phyloP scores from a whole-genome alignment of 805 yeast genomes.

The Sungouiella thailandica region DNA sequence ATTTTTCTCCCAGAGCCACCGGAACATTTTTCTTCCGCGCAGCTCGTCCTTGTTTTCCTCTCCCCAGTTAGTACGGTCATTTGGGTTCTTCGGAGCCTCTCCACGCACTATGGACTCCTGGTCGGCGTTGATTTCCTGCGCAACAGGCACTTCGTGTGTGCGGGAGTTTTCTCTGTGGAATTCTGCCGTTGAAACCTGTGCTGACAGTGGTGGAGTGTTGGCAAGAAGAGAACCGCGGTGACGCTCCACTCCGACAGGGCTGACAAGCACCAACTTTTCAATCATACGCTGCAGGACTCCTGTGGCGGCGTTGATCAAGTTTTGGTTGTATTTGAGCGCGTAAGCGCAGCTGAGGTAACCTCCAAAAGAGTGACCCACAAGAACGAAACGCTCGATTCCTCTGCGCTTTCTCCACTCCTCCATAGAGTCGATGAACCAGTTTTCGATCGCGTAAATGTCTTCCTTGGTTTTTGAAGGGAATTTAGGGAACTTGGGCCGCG shows the following conservation, averaged over 20 bases:
- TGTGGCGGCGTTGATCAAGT: conserved; percentile 12
- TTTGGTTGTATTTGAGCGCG: conserved; percentile 35
- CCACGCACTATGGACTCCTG: conserved; percentile 28
- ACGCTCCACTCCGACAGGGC: conserved; percentile 43
- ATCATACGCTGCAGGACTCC: conserved; percentile 21
- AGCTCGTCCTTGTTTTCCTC: conserved; percentile 10
- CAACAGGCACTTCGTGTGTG: conserved; percentile 9
- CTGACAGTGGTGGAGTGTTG: conserved; percentile 8
- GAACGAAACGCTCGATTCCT: conserved; percentile 28
- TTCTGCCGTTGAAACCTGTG: conserved; percentile 8
- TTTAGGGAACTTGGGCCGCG: conserved; percentile 46
- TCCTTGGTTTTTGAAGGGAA: conserved; percentile 25
- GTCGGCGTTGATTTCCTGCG: conserved; percentile 17
- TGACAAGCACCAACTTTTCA: conserved; percentile 34
- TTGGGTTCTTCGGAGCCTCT: not conserved
- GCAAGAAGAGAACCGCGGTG: conserved; percentile 26
- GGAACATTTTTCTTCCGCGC: conserved; percentile 27
- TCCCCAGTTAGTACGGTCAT: too few species aligned
- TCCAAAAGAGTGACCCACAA: conserved; percentile 43
- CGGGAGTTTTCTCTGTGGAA: conserved; percentile 13
- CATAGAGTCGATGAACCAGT: conserved; percentile 40
- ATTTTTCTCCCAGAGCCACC: conserved; percentile 48
- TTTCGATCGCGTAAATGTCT: conserved; percentile 33
- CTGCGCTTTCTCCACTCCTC: conserved; percentile 39
- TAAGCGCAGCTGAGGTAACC: conserved; percentile 42